Conservation (phyloP, 2,329 filamentous ascomycete species). For the Blastomyces parvus region DNA sequence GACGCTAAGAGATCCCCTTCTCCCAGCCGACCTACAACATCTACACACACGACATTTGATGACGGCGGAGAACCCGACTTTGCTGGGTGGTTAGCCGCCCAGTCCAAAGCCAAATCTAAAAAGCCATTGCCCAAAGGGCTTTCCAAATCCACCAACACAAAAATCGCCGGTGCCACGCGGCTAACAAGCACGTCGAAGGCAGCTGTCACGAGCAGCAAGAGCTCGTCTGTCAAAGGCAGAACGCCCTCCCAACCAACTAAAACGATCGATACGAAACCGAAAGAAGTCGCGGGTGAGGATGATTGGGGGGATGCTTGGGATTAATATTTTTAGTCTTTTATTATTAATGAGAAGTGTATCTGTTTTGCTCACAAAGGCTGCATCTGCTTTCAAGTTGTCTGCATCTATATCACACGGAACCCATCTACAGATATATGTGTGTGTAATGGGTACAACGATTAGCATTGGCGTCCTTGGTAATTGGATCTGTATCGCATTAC, state of each 20-base stretch:
- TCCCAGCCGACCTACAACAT: conserved; percentile 23
- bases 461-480: conserved; percentile 3
- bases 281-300: conserved; percentile 31
- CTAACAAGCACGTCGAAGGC: conserved; percentile 26
- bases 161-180: conserved; percentile 26
- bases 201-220: conserved; percentile 24
- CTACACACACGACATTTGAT: conserved; percentile 51
- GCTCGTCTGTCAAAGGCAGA: conserved; percentile 40
- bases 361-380: background rate
- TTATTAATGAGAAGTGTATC: background rate
- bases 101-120: conserved; percentile 62
- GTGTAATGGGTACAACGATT: background rate
- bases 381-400: background rate
- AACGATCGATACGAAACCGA: conserved; percentile 59
- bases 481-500: background rate
- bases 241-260: conserved; percentile 44
- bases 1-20: conserved; percentile 29
- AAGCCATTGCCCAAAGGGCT: conserved; percentile 79
- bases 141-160: conserved; percentile 45
- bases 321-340: conserved; percentile 19
- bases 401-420: background rate
- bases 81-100: conserved; percentile 85
- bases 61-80: conserved; percentile 90
- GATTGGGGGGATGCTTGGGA: conserved; percentile 45
- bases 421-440: background rate